Evolutionary conservation across 2,329 filamentous ascomycete species (phyloP).

Genomic region (Alternaria brassicicola): DNA sequence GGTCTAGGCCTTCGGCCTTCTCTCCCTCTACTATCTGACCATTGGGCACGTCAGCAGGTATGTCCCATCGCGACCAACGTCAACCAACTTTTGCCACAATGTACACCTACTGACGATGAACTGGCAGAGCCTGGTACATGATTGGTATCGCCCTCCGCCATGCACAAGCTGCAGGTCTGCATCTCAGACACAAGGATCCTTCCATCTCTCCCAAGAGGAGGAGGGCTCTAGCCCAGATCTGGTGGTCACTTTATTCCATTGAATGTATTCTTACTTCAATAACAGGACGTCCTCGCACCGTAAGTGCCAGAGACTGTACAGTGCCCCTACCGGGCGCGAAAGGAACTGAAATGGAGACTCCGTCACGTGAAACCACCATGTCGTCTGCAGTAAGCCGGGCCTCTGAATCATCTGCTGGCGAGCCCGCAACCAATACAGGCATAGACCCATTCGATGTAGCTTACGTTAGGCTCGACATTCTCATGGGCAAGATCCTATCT

Average conservation of each 20-base stretch:
- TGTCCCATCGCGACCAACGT: conserved; percentile 1
- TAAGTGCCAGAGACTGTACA: conserved; percentile 40
- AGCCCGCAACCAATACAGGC: neutral
- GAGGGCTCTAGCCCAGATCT: conserved; percentile 42
- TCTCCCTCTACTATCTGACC: conserved; percentile 47
- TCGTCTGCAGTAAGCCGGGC: neutral
- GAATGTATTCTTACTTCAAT: conserved; percentile 45
- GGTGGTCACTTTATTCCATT: conserved; percentile 47
- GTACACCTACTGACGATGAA: conserved; percentile 4
- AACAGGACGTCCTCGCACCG: conserved; percentile 44
- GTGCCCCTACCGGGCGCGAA: conserved; percentile 20
- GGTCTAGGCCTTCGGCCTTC: conserved; percentile 39
- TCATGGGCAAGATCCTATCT: conserved; percentile 23
- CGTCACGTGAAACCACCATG: conserved; percentile 4
- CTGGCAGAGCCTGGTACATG: conserved; percentile 45
- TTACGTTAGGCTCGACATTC: conserved; percentile 17
- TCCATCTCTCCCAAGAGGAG: conserved; percentile 24
- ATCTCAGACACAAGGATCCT: conserved; percentile 41
- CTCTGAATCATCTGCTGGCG: neutral
- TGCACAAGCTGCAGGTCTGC: conserved; percentile 45
- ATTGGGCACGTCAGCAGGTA: conserved; percentile 50
- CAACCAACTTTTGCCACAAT: conserved; percentile 1
- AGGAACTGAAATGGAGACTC: conserved; percentile 1
- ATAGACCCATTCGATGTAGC: conserved; percentile 2
- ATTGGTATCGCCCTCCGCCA: conserved; percentile 46